phyloP scores from a whole-genome alignment of 2,329 filamentous ascomycete genomes.

The Tolypocladium ophioglossoides region DNA sequence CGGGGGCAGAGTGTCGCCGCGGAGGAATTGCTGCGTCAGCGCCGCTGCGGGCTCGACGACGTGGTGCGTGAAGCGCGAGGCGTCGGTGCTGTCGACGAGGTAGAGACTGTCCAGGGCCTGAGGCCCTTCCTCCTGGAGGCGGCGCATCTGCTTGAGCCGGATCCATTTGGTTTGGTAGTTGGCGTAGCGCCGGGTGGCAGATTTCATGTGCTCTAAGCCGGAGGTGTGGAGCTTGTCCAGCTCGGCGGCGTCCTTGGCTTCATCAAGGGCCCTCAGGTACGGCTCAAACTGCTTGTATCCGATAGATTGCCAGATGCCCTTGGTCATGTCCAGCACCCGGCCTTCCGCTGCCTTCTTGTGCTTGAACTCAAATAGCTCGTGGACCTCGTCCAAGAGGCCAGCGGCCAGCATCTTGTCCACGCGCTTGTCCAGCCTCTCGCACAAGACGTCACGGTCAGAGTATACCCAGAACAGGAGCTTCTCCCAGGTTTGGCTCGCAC shows the following conservation, averaged over 20 bases:
- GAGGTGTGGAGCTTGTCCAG: conserved; percentile 44
- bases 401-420: conserved; percentile 72
- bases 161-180: conserved; percentile 83
- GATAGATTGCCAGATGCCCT: conserved; percentile 94
- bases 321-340: conserved; percentile 54
- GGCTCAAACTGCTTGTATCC: conserved; percentile 85
- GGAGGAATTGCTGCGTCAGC: conserved; percentile 55
- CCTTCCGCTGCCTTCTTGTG: conserved; percentile 29
- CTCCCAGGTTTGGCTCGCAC: conserved; percentile 28
- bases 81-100: conserved; percentile 69
- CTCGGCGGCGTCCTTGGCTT: conserved; percentile 18
- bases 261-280: conserved; percentile 46
- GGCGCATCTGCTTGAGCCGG: conserved; percentile 65
- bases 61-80: conserved; percentile 46
- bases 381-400: conserved; percentile 39
- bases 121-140: conserved; percentile 44
- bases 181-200: conserved; percentile 79
- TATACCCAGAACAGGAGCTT: conserved; percentile 82
- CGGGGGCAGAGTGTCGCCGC: conserved; percentile 38
- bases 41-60: conserved; percentile 55
- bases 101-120: conserved; percentile 52
- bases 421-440: conserved; percentile 60
- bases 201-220: conserved; percentile 66
- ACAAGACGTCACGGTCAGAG: conserved; percentile 56
- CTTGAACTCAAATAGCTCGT: conserved; percentile 32